phyloP scores from a whole-genome alignment of 148 eudicot genomes.

The Persicaria maculosa region DNA sequence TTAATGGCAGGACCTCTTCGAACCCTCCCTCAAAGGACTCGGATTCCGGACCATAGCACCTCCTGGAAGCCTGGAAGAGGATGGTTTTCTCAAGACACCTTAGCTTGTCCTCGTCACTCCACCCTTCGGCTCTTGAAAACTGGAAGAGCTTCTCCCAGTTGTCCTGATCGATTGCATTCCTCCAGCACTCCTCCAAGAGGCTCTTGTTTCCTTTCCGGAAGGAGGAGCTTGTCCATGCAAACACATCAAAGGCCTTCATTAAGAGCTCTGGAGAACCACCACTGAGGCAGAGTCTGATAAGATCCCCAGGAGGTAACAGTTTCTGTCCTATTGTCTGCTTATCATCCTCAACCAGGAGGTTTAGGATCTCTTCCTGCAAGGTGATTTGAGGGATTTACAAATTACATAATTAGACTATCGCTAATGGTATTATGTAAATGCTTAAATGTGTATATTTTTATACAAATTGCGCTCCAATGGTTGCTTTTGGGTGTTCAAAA shows the following conservation, averaged over 20 bases:
- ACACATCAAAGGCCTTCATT: constrained; percentile 64
- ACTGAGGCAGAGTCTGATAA: constrained; percentile 68
- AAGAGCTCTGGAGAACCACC: constrained; percentile 41
- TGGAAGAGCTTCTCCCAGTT: constrained; percentile 73
- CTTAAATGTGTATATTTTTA: background rate
- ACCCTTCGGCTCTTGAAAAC: constrained; percentile 54
- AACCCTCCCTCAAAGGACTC: constrained; percentile 61
- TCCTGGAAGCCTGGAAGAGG: constrained; percentile 70
- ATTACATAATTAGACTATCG: background rate
- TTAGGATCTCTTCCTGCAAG: constrained; percentile 65
- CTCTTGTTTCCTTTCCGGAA: constrained; percentile 56
- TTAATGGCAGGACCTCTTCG: constrained; percentile 65
- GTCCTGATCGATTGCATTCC: constrained; percentile 60
- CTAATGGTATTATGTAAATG: background rate
- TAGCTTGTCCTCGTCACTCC: constrained; percentile 74
- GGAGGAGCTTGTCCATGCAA: constrained; percentile 89
- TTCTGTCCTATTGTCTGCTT: constrained; percentile 44
- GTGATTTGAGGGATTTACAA: background rate
- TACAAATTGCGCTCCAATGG: too few species aligned
- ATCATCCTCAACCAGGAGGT: constrained; percentile 44
- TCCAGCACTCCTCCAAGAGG: constrained; percentile 95
- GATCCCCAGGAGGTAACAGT: constrained; percentile 77
- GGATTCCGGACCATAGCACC: constrained; percentile 74
- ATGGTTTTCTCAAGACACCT: constrained; percentile 45
- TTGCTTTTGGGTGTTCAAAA: too few species aligned